A percentile compares a stretch with the other conserved stretches of the same genome.
Evolutionary conservation across 768 basidiomycete genomes (phyloP).

Genomic region (Polyporus arcularius): DNA sequence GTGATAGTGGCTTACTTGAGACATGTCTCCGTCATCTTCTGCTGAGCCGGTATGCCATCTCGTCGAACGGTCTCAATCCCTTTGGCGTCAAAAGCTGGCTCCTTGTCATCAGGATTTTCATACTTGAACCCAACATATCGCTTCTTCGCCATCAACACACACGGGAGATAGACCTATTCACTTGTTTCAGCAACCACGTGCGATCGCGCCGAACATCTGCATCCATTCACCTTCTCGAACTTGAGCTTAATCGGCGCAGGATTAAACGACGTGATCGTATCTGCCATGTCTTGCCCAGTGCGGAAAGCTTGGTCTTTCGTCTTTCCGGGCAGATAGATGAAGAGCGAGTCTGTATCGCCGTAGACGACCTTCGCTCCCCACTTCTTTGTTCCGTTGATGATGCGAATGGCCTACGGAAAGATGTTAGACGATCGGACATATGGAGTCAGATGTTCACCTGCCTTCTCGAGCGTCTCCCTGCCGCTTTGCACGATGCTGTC

Average conservation of each 20-base stretch:
- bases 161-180: slow-evolving; percentile 86
- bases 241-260: slow-evolving; percentile 93
- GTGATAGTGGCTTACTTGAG: slow-evolving; percentile 62
- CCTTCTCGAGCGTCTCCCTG: slow-evolving; percentile 93
- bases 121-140: slow-evolving; percentile 98
- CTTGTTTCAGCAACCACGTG: neutral
- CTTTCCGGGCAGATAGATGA: slow-evolving; percentile 87
- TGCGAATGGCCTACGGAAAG: slow-evolving; percentile 66
- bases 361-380: slow-evolving; percentile 94
- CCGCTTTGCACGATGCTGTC: slow-evolving; percentile 98
- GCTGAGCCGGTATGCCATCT: slow-evolving; percentile 88
- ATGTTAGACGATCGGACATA: neutral
- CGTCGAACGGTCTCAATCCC: slow-evolving; percentile 96
- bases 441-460: slow-evolving; percentile 28
- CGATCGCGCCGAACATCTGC: neutral
- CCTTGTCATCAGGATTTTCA: slow-evolving; percentile 76
- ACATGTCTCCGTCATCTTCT: slow-evolving; percentile 89
- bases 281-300: slow-evolving; percentile 91
- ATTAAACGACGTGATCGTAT: slow-evolving; percentile 81
- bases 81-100: slow-evolving; percentile 91
- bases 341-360: slow-evolving; percentile 96
- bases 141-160: slow-evolving; percentile 96
- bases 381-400: slow-evolving; percentile 72
- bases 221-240: slow-evolving; percentile 82
- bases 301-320: slow-evolving; percentile 93